Evolutionary conservation across 306 rosid species (phyloP), one percentile per base, ranked within the genome.

Genomic region (Castanea sativa): DNA sequence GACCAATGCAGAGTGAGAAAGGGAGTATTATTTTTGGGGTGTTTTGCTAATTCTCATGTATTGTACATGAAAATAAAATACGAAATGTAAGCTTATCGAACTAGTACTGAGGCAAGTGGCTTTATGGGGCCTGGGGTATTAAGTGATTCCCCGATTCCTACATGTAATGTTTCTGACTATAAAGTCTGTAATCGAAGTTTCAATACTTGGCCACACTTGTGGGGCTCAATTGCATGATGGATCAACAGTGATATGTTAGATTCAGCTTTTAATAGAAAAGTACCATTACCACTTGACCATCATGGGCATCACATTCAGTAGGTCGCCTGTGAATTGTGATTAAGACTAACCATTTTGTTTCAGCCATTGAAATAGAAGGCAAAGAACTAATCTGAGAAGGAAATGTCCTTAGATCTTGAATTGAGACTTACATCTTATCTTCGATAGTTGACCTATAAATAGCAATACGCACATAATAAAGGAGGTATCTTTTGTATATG

Each of bases 121-220:
- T 73, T 73, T 75, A 69, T 74, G 61, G 78, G 53, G 29, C 25
- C 67, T 59, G 5, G 2, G 67, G 25, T 25, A 59, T 59, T 29
- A 3, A 11, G 30, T 16, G 53, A 20, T 67, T 55, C 38, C 33
- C 38, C 38, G 4, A 77, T 55, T 73, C 23, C 38, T 33, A 71
- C 52, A 11, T 77, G 73, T 55, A 78, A 55, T 56, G 38, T 53
- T 55, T 33, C 29, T 43, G 58, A 30, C 67, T 43, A 49, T 60
- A 29, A 72, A 41, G 45, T 41, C 12, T 41, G 11, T 41, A 41
- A 8, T 41, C 45, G 45, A 41, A 49, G 53, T 49, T 49, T 49
- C 16, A 49, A 49, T 12, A 13, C 53, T 79, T 68, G 41, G 41
- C 21, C 55, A 65, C 5, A 6, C 58, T 1, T 41, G 20, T 57